Base-by-base conservation (phyloP, 106 monocot genomes). In the Acorus gramineus region DNA sequence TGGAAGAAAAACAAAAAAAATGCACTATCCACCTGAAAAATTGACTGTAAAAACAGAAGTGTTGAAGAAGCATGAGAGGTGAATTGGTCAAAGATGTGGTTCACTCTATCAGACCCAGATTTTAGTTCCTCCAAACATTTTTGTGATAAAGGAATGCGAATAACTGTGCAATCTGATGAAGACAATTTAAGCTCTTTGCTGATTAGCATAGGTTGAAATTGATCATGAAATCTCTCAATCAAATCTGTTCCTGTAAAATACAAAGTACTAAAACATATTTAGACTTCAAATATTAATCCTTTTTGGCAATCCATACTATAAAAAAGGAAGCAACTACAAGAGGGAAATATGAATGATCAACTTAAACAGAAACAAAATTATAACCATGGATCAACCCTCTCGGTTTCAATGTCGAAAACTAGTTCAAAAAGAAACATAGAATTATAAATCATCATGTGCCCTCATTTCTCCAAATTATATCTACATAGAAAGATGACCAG, bases 111-210 rank as follows among this genome's bases (percentile, higher is more conserved):
- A 57, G 66, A 68, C 69, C 69, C 80, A 68, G 76, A 67, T 79
- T 81, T 82, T 55, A 69, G 55, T 78, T 77, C 85, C 59, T 80
- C 79, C 71, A 83, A 14, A 47, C 64, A 81, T 71, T 88, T 98
- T 62, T 83, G 74, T 67, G 96, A 92, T 66, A 98, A 75, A 62
- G 96, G 91, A 81, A 98, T 98, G 9, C 96, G 91, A 48, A 98
- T 84, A 71, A 98, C 66, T 60, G 83, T 84, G 49, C 81, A 88
- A 79, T 81, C 79, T 56, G 81, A 77, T 56, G 77, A 70, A 2
- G 63, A 55, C 13, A 74, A 45, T 52, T 82, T 81, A 62, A 71
- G 60, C 4, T 82, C 85, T 62, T 87, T 71, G 63, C 56, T 71
- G 53, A 84, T 57, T 57, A 81, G 66, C 77, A 98, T 73, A 52